phyloP scores from a whole-genome alignment of 2,329 filamentous ascomycete genomes.

The Botryotinia narcissicola region DNA sequence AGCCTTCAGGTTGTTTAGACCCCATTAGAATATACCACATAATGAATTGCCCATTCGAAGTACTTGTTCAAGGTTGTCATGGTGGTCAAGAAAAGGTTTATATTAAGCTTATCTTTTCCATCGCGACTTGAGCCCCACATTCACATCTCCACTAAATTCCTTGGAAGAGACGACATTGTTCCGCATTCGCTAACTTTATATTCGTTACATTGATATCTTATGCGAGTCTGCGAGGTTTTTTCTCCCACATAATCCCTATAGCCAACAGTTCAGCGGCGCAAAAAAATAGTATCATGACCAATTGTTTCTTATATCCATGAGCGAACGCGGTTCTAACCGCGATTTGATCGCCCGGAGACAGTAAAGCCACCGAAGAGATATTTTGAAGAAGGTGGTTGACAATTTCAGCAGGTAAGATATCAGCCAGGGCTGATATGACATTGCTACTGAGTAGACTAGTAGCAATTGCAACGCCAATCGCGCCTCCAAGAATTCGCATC shows the following conservation, averaged over 20 bases:
- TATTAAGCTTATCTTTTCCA: background rate
- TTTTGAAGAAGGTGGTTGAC: background rate
- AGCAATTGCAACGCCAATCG: conserved; percentile 55
- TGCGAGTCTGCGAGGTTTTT: background rate
- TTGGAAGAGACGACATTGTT: too few relatives aligned
- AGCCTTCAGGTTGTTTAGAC: background rate
- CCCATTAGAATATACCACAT: background rate
- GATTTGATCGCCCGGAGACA: background rate
- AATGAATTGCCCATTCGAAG: background rate
- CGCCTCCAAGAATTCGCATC: conserved; percentile 57
- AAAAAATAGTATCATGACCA: background rate
- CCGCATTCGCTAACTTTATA: background rate
- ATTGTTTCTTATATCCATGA: background rate
- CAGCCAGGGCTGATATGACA: background rate
- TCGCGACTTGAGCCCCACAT: too few relatives aligned
- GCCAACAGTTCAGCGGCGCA: background rate
- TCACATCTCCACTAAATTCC: too few relatives aligned
- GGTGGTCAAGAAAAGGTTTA: background rate
- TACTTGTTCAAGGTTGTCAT: background rate
- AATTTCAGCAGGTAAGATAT: background rate
- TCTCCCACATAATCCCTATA: background rate
- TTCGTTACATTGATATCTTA: background rate
- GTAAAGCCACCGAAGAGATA: background rate
- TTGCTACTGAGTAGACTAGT: conserved; percentile 55
- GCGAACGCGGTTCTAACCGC: background rate